Conservation (phyloP, 2,329 filamentous ascomycete genomes). For the Lizonia empirigonia region DNA sequence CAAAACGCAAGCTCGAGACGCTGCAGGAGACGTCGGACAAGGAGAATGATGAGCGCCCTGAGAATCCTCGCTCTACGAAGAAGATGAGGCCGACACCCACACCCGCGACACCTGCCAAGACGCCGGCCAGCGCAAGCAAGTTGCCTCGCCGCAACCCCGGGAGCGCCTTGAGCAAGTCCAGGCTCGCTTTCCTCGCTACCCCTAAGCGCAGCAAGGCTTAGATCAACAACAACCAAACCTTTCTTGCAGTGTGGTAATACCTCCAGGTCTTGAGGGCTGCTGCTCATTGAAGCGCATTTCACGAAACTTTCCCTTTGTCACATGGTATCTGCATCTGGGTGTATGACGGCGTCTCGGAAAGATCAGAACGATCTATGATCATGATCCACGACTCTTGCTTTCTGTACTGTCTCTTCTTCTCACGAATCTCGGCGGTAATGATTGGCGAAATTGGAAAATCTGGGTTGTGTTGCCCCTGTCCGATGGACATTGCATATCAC, state of each 20-base stretch:
- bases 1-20: conserved; percentile 54
- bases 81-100: conserved; percentile 35
- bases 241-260: neutral
- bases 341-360: conserved; percentile 13
- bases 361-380: conserved; percentile 17
- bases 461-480: conserved; percentile 14
- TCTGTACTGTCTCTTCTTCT: conserved; percentile 7
- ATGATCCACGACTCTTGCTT: conserved; percentile 4
- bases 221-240: neutral
- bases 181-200: conserved; percentile 47
- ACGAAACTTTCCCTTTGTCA: conserved; percentile 15
- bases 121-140: conserved; percentile 38
- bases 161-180: conserved; percentile 44
- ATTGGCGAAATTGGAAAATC: conserved; percentile 17
- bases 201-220: conserved; percentile 45
- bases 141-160: conserved; percentile 38
- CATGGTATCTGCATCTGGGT: neutral
- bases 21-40: conserved; percentile 49
- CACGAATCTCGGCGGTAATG: conserved; percentile 21
- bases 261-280: neutral
- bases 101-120: conserved; percentile 36
- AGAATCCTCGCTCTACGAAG: conserved; percentile 43
- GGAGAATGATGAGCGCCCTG: conserved; percentile 48
- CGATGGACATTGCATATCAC: conserved; percentile 22
- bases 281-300: neutral